These are phyloP conservation scores for Pythium aristosporum DNA, from an alignment of 352 stramenopile species.

Conservation along the genomic window DNA sequence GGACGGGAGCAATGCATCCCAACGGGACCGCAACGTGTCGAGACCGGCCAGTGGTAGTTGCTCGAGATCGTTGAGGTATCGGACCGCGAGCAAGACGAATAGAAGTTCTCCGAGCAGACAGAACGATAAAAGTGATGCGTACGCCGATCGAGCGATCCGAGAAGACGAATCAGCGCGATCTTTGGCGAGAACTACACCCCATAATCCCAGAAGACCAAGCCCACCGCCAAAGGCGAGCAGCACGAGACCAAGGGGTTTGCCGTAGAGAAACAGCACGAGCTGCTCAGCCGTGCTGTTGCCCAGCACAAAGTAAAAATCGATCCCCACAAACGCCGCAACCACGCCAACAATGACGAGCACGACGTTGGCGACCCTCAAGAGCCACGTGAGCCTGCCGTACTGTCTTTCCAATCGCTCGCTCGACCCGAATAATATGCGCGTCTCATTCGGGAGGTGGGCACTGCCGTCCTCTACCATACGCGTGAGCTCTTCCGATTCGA, in stretches of 20 bases:
- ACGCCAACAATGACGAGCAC: conserved; percentile 25
- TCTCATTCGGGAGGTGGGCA: conserved; percentile 18
- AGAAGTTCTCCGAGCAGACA: conserved; percentile 20
- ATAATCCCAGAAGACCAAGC: conserved; percentile 11
- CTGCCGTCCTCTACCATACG: background rate
- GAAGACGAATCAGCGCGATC: conserved; percentile 5
- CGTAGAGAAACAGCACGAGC: conserved; percentile 34
- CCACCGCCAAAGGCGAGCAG: conserved; percentile 23
- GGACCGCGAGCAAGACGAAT: conserved; percentile 25
- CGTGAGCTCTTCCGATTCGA: background rate
- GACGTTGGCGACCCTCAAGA: conserved; percentile 39
- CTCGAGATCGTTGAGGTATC: conserved; percentile 27
- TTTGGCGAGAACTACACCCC: conserved; percentile 4
- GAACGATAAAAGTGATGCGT: conserved; percentile 15
- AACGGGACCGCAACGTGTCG: conserved; percentile 15
- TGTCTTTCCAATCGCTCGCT: conserved; percentile 32
- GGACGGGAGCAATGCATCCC: conserved; percentile 12
- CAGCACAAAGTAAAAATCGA: conserved; percentile 37
- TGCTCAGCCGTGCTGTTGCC: conserved; percentile 31
- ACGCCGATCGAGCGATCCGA: conserved; percentile 11
- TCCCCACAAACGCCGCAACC: conserved; percentile 23
- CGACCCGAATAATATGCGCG: conserved; percentile 46
- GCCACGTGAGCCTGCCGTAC: conserved; percentile 32
- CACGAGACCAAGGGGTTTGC: conserved; percentile 28
- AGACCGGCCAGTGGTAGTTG: conserved; percentile 12